Evolutionary conservation across 257 asterid genomes (phyloP).

Genomic region (Salvia hispanica): DNA sequence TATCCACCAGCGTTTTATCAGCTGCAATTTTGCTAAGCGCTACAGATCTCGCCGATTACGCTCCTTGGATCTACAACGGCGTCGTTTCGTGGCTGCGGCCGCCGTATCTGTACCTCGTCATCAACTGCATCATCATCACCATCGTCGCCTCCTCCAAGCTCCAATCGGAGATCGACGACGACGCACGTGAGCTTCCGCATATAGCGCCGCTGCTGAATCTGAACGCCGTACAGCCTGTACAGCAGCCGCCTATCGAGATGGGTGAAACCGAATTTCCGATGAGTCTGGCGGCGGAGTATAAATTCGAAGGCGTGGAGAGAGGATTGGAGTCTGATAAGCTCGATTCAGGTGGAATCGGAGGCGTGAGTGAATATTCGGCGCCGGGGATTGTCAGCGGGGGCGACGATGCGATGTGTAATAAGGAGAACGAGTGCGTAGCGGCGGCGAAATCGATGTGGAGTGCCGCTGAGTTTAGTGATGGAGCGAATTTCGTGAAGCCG

Average conservation of each 20-base stretch:
- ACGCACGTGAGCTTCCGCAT: conserved; percentile 1
- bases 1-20: conserved; percentile 60
- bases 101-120: conserved; percentile 74
- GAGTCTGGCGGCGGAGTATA: conserved; percentile 26
- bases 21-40: conserved; percentile 58
- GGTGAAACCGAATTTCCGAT: background rate
- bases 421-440: conserved; percentile 42
- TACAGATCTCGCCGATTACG: conserved; percentile 49
- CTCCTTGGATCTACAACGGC: conserved; percentile 65
- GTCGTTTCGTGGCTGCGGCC: conserved; percentile 76
- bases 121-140: conserved; percentile 78
- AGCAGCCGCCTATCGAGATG: conserved; percentile 10
- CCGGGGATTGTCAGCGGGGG: conserved; percentile 9
- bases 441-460: conserved; percentile 37
- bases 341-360: background rate
- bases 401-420: conserved; percentile 39
- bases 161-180: conserved; percentile 47
- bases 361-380: conserved; percentile 23
- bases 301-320: conserved; percentile 34
- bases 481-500: conserved; percentile 46
- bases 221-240: background rate
- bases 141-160: conserved; percentile 76
- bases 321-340: conserved; percentile 25
- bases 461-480: conserved; percentile 21
- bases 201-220: conserved; percentile 7